Evolutionary conservation across 768 basidiomycete species (phyloP), one percentile per base, ranked within the genome.

Genomic region (Butyriboletus loyo): DNA sequence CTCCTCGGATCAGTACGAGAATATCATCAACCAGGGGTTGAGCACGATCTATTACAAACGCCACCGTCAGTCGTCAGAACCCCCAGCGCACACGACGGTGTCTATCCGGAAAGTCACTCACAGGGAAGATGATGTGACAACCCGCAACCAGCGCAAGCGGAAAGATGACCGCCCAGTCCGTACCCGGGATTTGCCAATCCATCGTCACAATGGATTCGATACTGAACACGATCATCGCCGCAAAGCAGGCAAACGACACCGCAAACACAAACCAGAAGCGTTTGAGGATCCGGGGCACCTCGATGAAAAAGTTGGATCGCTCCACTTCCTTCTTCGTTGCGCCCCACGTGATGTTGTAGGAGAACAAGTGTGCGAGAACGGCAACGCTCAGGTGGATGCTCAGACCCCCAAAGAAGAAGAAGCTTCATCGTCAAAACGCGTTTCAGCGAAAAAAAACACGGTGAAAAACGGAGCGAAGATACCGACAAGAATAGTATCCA

Each of bases 1-100:
- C 45, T 32, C 24, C 14, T 35, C 21, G 9, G 7, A 52, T 70
- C 50, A 67, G 22, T 80, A 82, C 0, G 84, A 85, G 71, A 92
- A 92, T 40, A 91, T 87, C 86, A 91, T 89, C 49, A 92, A 72
- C 86, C 87, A 90, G 1, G 90, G 92, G 60, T 94, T 94, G 37
- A 94, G 79, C 19, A 92, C 83, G 50, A 95, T 86, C 78, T 87
- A 15, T 40, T 41, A 14, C 14, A 34, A 28, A 30, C 30, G 10
- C 17, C 40, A 9, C 17, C 30, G 14, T 56, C 55, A 24, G n/a
- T n/a, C 24, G 34, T 2, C 38, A 32, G 5, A 24, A 22, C 19
- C 22, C 5, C 2, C 10, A 14, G 22, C 46, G 5, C 37, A 49
- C n/a, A 15, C 13, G 7, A 19, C 13, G 13, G 7, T 7, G 37